Conservation (phyloP, 352 stramenopile genomes). For the Phytophthora foliorum region DNA sequence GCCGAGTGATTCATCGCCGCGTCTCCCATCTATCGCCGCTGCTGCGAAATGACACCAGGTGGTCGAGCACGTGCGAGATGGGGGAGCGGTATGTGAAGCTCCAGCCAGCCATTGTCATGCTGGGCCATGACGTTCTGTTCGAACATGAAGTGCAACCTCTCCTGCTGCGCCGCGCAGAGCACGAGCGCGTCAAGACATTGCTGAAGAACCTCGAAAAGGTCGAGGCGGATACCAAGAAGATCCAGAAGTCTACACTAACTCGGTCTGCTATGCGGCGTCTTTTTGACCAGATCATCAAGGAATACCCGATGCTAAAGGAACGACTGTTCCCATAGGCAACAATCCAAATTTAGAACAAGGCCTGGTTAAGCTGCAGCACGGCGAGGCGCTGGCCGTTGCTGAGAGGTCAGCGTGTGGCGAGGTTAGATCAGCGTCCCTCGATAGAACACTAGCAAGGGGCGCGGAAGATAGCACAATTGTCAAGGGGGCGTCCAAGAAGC, state of each 20-base stretch:
- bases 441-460: background rate
- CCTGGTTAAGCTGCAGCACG: constrained; percentile 6
- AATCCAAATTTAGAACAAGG: background rate
- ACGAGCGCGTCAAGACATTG: background rate
- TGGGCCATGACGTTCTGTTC: background rate
- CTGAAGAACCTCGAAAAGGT: background rate
- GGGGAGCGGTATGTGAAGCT: background rate
- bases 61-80: background rate
- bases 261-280: background rate
- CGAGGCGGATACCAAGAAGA: background rate
- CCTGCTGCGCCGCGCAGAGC: background rate
- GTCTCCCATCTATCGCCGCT: background rate
- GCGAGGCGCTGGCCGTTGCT: background rate
- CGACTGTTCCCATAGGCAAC: constrained; percentile 1
- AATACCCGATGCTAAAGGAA: background rate
- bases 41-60: background rate
- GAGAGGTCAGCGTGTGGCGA: constrained; percentile 4
- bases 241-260: too few relatives aligned
- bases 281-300: background rate
- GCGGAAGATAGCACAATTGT: background rate
- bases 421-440: background rate
- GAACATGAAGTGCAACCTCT: background rate
- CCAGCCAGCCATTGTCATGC: background rate
- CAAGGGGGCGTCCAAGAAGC: constrained; percentile 16
- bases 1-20: too few relatives aligned